Percentiles rank a stretch among this genome's conserved stretches.
phyloP scores from a whole-genome alignment of 2,329 filamentous ascomycete species.

The Myriosclerotinia duriaeana region DNA sequence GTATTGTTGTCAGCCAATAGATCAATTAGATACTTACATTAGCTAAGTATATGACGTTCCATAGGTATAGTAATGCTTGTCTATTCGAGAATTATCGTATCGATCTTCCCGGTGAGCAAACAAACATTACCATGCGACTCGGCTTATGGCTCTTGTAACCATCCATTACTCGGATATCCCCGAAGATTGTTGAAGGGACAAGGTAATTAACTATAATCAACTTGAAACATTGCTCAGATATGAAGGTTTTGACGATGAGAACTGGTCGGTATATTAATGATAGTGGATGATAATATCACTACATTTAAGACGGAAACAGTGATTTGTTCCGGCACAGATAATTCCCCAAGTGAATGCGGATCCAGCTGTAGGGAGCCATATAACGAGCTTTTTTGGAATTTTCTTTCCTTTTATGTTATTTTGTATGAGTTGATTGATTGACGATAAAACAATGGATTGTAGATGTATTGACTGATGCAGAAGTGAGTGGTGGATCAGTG shows the following conservation, averaged over 20 bases:
- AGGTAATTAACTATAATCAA: no score
- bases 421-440: no score
- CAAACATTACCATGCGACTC: conserved; percentile 12
- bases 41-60: background rate
- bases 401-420: no score
- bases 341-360: no score
- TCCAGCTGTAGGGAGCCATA: no score
- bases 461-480: no score
- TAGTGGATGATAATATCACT: background rate
- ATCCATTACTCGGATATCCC: background rate
- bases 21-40: background rate
- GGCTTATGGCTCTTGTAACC: background rate
- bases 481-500: no score
- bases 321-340: background rate
- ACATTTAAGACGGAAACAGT: no score
- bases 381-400: no score
- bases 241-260: background rate
- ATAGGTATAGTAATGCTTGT: background rate
- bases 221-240: background rate
- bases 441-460: no score
- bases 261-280: background rate
- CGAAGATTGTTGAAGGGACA: background rate
- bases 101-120: conserved; percentile 7
- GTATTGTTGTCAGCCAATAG: conserved; percentile 5
- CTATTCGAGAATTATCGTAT: background rate